Percentiles rank a stretch among this genome's conserved stretches.
These are phyloP conservation scores for Ochromonadaceae sp. DNA, from an alignment of 352 stramenopile species.

Conservation along the genomic window DNA sequence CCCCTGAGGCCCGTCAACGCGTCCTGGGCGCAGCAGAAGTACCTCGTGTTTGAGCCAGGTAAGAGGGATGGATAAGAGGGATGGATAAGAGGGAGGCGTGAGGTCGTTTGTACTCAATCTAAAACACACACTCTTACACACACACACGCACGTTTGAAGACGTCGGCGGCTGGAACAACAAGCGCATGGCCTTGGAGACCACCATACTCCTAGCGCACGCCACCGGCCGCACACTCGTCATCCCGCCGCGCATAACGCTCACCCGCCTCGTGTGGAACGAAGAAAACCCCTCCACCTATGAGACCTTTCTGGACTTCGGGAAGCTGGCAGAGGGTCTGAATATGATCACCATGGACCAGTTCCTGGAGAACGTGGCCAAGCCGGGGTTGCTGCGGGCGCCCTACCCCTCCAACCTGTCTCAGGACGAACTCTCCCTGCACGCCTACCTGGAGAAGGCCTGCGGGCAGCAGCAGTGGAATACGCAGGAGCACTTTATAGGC, in stretches of 20 bases:
- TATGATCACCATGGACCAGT: conserved; percentile 49
- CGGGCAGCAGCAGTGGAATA: neutral
- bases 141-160: conserved; percentile 75
- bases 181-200: conserved; percentile 52
- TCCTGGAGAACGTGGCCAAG: conserved; percentile 40
- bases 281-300: conserved; percentile 47
- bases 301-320: conserved; percentile 47
- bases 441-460: conserved; percentile 8
- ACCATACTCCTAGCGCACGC: conserved; percentile 42
- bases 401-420: neutral
- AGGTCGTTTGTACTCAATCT: too few species aligned
- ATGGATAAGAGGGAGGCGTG: too few species aligned
- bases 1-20: neutral
- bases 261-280: too few species aligned
- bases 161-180: conserved; percentile 64
- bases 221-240: conserved; percentile 44
- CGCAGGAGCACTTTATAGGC: conserved; percentile 4
- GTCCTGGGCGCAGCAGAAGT: conserved; percentile 14
- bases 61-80: too few species aligned
- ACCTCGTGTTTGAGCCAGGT: conserved; percentile 35
- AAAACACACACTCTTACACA: too few species aligned
- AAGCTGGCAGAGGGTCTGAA: conserved; percentile 31
- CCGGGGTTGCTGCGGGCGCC: conserved; percentile 23
- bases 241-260: conserved; percentile 32
- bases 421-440: conserved; percentile 2